Evolutionary conservation across 208 protist genomes (phyloP).

Genomic region (Zelonia costaricensis): DNA sequence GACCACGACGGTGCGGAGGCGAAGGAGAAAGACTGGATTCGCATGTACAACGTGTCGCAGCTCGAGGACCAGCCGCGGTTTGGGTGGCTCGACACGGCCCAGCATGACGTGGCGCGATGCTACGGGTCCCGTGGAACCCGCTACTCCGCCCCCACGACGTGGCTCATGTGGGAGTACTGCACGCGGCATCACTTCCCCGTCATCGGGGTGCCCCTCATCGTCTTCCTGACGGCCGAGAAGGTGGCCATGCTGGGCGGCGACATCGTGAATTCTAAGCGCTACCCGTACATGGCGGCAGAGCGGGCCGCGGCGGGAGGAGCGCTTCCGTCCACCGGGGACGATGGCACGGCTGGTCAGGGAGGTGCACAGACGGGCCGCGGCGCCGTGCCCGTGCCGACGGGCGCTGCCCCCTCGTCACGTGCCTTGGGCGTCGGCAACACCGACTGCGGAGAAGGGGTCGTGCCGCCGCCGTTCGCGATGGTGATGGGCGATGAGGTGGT

Average conservation of each 20-base stretch:
- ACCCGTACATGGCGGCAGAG: neutral
- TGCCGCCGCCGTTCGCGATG: conserved; percentile 47
- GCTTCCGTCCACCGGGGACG: too few relatives aligned
- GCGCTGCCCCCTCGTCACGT: too few relatives aligned
- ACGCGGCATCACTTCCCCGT: conserved; percentile 31
- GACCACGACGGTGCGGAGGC: neutral
- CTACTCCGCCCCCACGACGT: conserved; percentile 37
- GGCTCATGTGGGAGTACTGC: conserved; percentile 68
- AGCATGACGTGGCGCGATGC: conserved; percentile 17
- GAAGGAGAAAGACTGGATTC: neutral
- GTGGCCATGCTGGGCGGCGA: conserved; percentile 28
- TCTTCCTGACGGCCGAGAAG: conserved; percentile 43
- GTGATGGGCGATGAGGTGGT: conserved; percentile 45
- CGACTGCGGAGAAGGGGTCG: neutral
- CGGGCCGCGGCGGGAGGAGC: neutral
- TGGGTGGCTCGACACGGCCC: neutral
- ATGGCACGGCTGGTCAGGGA: neutral
- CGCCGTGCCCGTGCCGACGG: too few relatives aligned
- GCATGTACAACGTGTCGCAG: conserved; percentile 52
- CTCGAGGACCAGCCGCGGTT: conserved; percentile 38
- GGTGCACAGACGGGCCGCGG: neutral
- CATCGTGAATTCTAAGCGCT: neutral
- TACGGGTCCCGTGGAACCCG: conserved; percentile 31
- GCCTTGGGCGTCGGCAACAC: too few relatives aligned
- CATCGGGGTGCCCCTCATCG: neutral